phyloP scores from a whole-genome alignment of 2,329 filamentous ascomycete genomes.

The Magnaporthiopsis rhizophila region DNA sequence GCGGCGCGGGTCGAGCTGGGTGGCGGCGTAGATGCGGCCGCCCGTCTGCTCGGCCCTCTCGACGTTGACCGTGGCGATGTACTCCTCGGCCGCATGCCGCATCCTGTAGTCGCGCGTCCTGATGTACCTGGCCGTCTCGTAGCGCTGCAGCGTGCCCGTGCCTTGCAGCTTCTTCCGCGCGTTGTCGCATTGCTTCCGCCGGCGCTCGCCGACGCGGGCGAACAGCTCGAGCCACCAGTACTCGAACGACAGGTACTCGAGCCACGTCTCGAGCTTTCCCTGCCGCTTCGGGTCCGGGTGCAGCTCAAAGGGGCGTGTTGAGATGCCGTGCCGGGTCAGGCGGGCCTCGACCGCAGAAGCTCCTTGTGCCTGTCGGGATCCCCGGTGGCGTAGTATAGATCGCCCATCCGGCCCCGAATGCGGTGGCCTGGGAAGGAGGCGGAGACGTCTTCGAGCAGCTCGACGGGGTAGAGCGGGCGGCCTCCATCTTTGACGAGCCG shows the following conservation, averaged over 20 bases:
- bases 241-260: slow-evolving; percentile 2
- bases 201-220: not conserved
- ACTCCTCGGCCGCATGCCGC: not conserved
- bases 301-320: not conserved
- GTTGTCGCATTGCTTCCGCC: not conserved
- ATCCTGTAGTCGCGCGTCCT: not conserved
- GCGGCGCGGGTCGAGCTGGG: not conserved
- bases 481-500: slow-evolving; percentile 1
- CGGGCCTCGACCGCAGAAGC: not conserved
- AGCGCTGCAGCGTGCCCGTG: not conserved
- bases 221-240: slow-evolving; percentile 5
- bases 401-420: too few relatives aligned
- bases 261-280: not conserved
- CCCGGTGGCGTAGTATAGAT: not conserved
- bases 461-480: slow-evolving; percentile 1
- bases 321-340: not conserved
- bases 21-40: not conserved
- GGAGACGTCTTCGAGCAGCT: not conserved
- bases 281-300: not conserved
- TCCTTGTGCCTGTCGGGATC: not conserved
- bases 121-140: not conserved
- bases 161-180: not conserved
- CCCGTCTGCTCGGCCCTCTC: not conserved
- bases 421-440: too few relatives aligned
- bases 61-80: not conserved